phyloP scores from a whole-genome alignment of 2,329 filamentous ascomycete genomes.

The Verruconis gallopava region DNA sequence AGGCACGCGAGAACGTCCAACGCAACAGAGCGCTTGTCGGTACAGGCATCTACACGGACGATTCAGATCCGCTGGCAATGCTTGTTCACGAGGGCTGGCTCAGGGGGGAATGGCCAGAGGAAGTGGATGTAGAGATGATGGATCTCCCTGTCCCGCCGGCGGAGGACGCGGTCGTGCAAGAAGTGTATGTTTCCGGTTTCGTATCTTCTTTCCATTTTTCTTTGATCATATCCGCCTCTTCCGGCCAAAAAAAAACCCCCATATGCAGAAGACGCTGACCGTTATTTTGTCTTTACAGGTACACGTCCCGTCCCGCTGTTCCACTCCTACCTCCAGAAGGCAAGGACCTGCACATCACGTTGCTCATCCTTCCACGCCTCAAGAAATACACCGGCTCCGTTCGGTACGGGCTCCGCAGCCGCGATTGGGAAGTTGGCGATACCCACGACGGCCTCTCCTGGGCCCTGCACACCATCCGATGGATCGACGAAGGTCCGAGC shows the following conservation, averaged over 20 bases:
- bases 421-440: slow-evolving; percentile 53
- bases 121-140: slow-evolving; percentile 58
- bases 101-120: slow-evolving; percentile 71
- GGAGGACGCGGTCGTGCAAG: slow-evolving; percentile 27
- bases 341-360: slow-evolving; percentile 74
- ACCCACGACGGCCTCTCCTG: slow-evolving; percentile 82
- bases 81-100: slow-evolving; percentile 92
- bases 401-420: slow-evolving; percentile 68
- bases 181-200: no score
- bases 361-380: slow-evolving; percentile 70
- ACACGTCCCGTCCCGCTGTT: slow-evolving; percentile 27
- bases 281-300: no score
- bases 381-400: slow-evolving; percentile 63
- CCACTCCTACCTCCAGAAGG: slow-evolving; percentile 52
- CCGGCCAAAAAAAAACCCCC: no score
- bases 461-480: slow-evolving; percentile 68
- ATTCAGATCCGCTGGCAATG: slow-evolving; percentile 84
- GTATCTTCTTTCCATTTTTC: no score
- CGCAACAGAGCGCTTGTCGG: slow-evolving; percentile 75
- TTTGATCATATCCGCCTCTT: no score
- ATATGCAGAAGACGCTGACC: slow-evolving; percentile 30
- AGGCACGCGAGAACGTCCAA: slow-evolving; percentile 72
- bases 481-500: slow-evolving; percentile 60
- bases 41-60: slow-evolving; percentile 87
- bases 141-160: slow-evolving; percentile 23